Evolutionary conservation across 1,284 basidiomycete species (phyloP).

Genomic region (Ceratobasidium sp.): DNA sequence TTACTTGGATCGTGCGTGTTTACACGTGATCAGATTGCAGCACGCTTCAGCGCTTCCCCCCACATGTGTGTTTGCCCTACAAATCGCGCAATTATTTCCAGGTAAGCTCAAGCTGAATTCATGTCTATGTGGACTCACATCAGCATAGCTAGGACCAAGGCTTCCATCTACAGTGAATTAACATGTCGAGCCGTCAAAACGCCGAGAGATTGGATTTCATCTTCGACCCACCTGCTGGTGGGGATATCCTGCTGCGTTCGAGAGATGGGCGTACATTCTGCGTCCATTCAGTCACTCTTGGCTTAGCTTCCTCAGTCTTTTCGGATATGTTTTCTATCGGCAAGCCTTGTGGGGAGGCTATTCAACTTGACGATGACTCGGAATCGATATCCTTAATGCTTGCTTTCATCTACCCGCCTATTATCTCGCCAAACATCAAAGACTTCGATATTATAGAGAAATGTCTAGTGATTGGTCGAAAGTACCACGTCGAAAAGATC

Average conservation of each 20-base stretch:
- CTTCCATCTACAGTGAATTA: too few species aligned
- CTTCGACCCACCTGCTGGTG: conserved; percentile 34
- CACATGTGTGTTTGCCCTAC: too few species aligned
- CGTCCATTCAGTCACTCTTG: conserved; percentile 26
- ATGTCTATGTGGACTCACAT: too few species aligned
- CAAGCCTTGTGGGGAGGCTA: background rate
- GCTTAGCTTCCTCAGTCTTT: conserved; percentile 26
- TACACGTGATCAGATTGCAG: too few species aligned
- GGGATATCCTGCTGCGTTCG: conserved; percentile 22
- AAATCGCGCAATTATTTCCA: too few species aligned
- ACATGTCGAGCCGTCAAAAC: too few species aligned
- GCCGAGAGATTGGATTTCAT: too few species aligned
- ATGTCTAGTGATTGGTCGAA: background rate
- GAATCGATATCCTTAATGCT: conserved; percentile 26
- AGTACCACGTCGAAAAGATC: conserved; percentile 26
- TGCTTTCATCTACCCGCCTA: conserved; percentile 28
- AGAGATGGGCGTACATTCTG: conserved; percentile 14
- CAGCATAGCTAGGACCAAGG: too few species aligned
- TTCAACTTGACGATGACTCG: conserved; percentile 23
- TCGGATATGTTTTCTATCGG: conserved; percentile 19
- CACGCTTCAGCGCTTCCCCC: too few species aligned
- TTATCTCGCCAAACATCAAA: background rate
- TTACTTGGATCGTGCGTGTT: too few species aligned
- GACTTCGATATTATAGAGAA: conserved; percentile 24
- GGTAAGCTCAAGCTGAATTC: too few species aligned